phyloP scores from a whole-genome alignment of 371 early-diverging fungal species.

The Actinomucor elegans region DNA sequence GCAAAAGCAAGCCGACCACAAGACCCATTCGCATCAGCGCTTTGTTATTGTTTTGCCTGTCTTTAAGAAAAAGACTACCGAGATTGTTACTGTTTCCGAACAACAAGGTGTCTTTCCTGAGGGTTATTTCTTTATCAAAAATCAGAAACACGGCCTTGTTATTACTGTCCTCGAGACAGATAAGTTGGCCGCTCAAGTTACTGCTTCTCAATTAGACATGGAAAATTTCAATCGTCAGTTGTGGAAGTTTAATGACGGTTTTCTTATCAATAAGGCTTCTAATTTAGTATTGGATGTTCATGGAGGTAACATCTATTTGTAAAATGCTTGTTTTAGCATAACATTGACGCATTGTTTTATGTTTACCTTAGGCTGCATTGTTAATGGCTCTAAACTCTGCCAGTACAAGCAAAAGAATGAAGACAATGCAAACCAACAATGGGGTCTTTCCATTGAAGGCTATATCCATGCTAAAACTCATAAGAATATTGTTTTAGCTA shows the following conservation, averaged over 20 bases:
- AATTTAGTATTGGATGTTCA: conserved; percentile 57
- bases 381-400: conserved; percentile 31
- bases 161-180: conserved; percentile 38
- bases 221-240: conserved; percentile 50
- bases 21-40: conserved; percentile 26
- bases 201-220: conserved; percentile 44
- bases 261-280: conserved; percentile 56
- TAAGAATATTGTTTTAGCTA: conserved; percentile 27
- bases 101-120: conserved; percentile 50
- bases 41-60: conserved; percentile 37
- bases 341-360: no score
- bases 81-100: conserved; percentile 17
- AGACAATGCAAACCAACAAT: conserved; percentile 38
- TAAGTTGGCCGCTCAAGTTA: conserved; percentile 29
- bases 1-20: conserved; percentile 27
- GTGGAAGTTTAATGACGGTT: conserved; percentile 57
- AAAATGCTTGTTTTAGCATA: neutral
- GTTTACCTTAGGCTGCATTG: conserved; percentile 24
- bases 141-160: conserved; percentile 47
- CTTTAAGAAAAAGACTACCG: conserved; percentile 30
- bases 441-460: conserved; percentile 46
- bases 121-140: conserved; percentile 63
- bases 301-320: conserved; percentile 37
- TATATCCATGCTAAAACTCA: conserved; percentile 34
- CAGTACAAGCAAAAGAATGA: conserved; percentile 44